Conservation (phyloP, 768 basidiomycete species). For the Tricholoma bakamatsutake region DNA sequence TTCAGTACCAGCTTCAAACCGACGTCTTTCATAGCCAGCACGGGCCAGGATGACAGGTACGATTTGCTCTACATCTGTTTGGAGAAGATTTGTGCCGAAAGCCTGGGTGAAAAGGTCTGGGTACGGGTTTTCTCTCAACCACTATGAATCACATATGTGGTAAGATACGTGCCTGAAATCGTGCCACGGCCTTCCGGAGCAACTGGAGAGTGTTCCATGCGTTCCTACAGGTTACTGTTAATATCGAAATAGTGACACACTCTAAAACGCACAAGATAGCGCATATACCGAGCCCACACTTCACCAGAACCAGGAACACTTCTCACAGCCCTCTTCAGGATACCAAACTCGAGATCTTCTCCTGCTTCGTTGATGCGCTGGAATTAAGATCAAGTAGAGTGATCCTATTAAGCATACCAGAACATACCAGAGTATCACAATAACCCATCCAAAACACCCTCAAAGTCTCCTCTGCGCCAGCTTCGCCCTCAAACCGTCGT, state of each 20-base stretch:
- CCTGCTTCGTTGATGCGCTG: conserved; percentile 45
- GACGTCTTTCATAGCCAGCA: conserved; percentile 57
- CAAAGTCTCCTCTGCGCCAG: conserved; percentile 51
- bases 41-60: conserved; percentile 59
- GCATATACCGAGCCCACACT: conserved; percentile 74
- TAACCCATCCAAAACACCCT: conserved; percentile 71
- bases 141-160: conserved; percentile 5
- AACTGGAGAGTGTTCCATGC: conserved; percentile 27
- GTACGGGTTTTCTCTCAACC: conserved; percentile 1
- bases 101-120: conserved; percentile 57
- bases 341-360: conserved; percentile 33
- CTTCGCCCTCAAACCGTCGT: conserved; percentile 47
- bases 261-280: conserved; percentile 47
- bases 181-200: conserved; percentile 24
- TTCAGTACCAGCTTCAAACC: conserved; percentile 38
- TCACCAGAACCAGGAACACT: conserved; percentile 76
- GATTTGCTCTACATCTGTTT: conserved; percentile 57
- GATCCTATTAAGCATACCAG: not conserved
- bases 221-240: conserved; percentile 32
- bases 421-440: conserved; percentile 59
- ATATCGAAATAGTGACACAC: not conserved
- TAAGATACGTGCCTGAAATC: conserved; percentile 21
- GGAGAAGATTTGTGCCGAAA: conserved; percentile 47
- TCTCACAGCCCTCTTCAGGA: conserved; percentile 53
- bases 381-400: not conserved